Evolutionary conservation across 1,139 yeast genomes (phyloP), one percentile per base, ranked within the genome.

Genomic region (Dujonia santamariae): DNA sequence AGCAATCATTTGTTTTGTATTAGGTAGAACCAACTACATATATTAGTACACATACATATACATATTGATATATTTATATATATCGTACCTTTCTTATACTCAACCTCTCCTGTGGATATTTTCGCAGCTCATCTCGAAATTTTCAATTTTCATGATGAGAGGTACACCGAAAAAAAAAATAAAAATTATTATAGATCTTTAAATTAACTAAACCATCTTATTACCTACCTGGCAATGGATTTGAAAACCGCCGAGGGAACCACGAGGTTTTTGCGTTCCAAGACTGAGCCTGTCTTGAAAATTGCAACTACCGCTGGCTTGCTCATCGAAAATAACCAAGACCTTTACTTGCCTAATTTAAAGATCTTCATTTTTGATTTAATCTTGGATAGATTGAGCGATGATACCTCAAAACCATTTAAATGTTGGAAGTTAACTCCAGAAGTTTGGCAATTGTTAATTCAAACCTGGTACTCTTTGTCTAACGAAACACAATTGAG

Each of bases 261-360:
- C 27, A 85, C 96, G 2, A 74, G 75, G 52, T 67, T 66, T 45
- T 63, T 86, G 20, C 69, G 95, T 43, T 73, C 82, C 16, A 80
- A 75, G 47, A 64, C 64, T 24, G 66, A 70, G 1, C 40, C 67
- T 1, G 53, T 75, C 2, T 61, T 53, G 13, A 70, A 73, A 13
- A 65, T 85, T 24, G 54, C 72, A 1, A 39, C 48, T 1, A 59
- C 65, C 3, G 72, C 83, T 1, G 52, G 54, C 19, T 50, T 57
- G 7, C 53, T 83, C 7, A 44, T 78, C 1, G 56, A 62, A 9
- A 16, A 27, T 15, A 66, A 63, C 5, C 40, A 60, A 8, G 47
- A 62, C 1, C 63, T 78, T 1, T 70, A 69, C 40, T 70, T 87
- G 9, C 96, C 96, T 3, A 75, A 80, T 39, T 67, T 64, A 36